Evolutionary conservation across 495 filamentous ascomycete species (phyloP), one percentile per base, ranked within the genome.

Genomic region (Hyaloscypha variabilis): DNA sequence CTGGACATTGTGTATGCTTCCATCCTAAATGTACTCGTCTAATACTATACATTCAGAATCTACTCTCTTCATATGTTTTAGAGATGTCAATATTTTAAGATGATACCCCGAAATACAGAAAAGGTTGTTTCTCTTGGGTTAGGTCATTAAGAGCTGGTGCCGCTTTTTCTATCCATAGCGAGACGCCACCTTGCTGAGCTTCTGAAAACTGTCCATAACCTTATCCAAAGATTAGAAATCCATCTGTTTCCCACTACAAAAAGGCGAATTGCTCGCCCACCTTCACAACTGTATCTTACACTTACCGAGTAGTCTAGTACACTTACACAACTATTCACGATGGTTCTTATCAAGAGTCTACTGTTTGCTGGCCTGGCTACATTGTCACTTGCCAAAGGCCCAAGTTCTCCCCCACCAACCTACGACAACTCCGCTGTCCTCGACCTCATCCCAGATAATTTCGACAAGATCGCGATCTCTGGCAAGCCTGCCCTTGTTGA

Each of bases 401-500:
- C 62, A 8, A 30, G 54, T 26, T 17, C 6, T 29, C 61, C 66
- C 57, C 66, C 67, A 29, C 50, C 57, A 55, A 61, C 66, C 13
- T 66, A 54, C 64, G 67, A 66, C 24, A 82, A 83, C 64, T 86
- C 83, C 23, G 81, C 82, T n/a, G 94, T 97, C 58, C 78, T 93
- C 65, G 94, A 97, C 77, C 88, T 98, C 59, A 87, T 90, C 67
- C 93, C 94, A 62, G 78, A 77, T 66, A 97, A 97, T 80, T 97
- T 98, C 76, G 93, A 97, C 78, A 78, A 88, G 10, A 83, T 96
- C 59, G 92, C 97, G 65, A 85, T 98, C 34, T 93, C 91, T 61
- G 92, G 92, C 74, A 98, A 97, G 81, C 96, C 96, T 30, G 93
- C 96, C 0, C 87, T 99, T 39, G 95, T 99, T 65, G 95, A 99